Evolutionary conservation across 2,329 filamentous ascomycete species (phyloP), one percentile per base, ranked within the genome.

Genomic region (Penicillium sp.): DNA sequence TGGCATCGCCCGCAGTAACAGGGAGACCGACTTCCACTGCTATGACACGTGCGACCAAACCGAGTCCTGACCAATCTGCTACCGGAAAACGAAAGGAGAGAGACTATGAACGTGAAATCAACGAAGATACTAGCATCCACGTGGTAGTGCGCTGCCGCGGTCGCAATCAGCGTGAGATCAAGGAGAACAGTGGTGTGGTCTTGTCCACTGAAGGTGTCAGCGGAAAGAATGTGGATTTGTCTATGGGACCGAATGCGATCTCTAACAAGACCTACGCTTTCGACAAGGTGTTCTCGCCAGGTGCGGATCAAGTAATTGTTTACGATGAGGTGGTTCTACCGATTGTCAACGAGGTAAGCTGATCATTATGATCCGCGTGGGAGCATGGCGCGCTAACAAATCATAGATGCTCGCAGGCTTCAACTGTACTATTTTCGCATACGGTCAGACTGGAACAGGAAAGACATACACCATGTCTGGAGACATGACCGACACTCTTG

Each of bases 401-500:
- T 51, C 11, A 11, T 27, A 95, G 90, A 96, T 97, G 80, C 81
- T 99, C 38, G 82, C 86, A 22, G 94, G 94, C 46, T 97, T 90
- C 76, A 99, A 99, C 71, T 99, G 94, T 75, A 99, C 94, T 5
- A 96, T 99, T 54, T 99, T 99, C 65, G 94, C 94, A 30, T 99
- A 99, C 70, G 94, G 94, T 24, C 94, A 99, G 71, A 99, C 94
- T 0, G 94, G 94, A 40, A 99, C 94, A 0, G 94, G 94, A 63
- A 99, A 99, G 73, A 99, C 94, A 13, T 99, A 99, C 73, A 99
- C 94, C 22, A 99, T 99, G 94, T 96, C 92, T 0, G 94, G 94
- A 49, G 92, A 99, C 71, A 96, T 99, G 84, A 89, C 83, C 13
- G 89, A 96, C 63, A 90, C 85, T 0, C 74, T 91, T 33, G 90